Evolutionary conservation across 2,329 filamentous ascomycete genomes (phyloP).

Genomic region (Colletotrichum karsti): DNA sequence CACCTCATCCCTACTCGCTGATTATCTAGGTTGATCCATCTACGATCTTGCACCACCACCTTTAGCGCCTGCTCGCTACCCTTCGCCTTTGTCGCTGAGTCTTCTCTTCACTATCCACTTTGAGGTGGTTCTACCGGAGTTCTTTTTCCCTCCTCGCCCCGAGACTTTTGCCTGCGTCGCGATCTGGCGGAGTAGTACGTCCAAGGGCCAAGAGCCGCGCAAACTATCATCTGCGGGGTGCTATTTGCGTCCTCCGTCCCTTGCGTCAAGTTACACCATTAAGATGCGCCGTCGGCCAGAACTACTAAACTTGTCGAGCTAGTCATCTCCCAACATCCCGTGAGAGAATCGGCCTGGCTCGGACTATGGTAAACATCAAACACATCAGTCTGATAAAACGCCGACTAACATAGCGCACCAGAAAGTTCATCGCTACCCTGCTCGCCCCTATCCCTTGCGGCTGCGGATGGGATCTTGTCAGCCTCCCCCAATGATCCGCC

Average conservation of each 20-base stretch:
- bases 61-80: neutral
- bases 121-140: neutral
- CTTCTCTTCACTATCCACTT: neutral
- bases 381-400: conserved; percentile 29
- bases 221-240: neutral
- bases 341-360: neutral
- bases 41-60: neutral
- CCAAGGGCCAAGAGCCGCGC: neutral
- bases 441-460: conserved; percentile 15
- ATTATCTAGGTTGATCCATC: conserved; percentile 6
- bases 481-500: conserved; percentile 21
- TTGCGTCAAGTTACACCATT: neutral
- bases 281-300: neutral
- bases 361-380: conserved; percentile 33
- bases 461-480: conserved; percentile 24
- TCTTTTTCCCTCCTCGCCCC: neutral
- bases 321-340: conserved; percentile 7
- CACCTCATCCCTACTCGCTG: neutral
- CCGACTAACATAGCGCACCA: conserved; percentile 13
- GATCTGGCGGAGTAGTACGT: neutral
- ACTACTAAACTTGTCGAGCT: neutral
- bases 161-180: conserved; percentile 1
- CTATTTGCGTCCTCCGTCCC: conserved; percentile 3
- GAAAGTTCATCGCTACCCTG: conserved; percentile 25
- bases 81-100: conserved; percentile 9